Percentiles rank a stretch among this genome's conserved stretches.
Evolutionary conservation across 441 rosid species (phyloP).

Genomic region (Corymbia citriodora): DNA sequence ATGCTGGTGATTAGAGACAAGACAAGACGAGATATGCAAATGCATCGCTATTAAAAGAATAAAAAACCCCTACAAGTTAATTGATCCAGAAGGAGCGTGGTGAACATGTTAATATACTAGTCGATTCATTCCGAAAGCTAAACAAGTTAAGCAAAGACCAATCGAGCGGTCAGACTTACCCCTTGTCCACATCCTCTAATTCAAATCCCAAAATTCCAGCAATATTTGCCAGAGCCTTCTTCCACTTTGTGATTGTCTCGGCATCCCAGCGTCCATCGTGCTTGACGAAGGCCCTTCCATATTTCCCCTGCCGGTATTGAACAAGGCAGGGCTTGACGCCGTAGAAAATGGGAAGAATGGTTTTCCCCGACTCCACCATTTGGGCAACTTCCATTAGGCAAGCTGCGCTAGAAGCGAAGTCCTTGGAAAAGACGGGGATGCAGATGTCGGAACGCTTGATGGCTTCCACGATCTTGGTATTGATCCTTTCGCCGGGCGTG

Average conservation of each 20-base stretch:
- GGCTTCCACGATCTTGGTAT: no score
- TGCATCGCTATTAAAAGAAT: no score
- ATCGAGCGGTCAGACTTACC: not conserved
- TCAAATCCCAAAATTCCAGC: not conserved
- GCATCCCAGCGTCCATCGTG: accelerated
- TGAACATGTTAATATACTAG: not conserved
- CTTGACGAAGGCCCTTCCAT: not conserved
- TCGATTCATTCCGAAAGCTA: not conserved
- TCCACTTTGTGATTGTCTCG: not conserved
- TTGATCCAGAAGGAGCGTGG: not conserved
- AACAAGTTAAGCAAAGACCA: not conserved
- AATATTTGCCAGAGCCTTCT: not conserved
- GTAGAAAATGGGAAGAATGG: not conserved
- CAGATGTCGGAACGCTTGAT: no score
- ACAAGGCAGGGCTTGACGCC: not conserved
- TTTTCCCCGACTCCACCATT: not conserved
- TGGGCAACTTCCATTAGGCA: not conserved
- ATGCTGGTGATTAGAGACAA: not conserved
- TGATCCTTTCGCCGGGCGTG: no score
- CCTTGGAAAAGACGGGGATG: no score
- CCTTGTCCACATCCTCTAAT: not conserved
- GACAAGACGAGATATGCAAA: no score
- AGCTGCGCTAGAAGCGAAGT: no score
- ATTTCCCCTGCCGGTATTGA: not conserved
- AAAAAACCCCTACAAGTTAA: not conserved